Evolutionary conservation across 2,329 filamentous ascomycete genomes (phyloP), one percentile per base, ranked within the genome.

Genomic region (Cladosporium phlei): DNA sequence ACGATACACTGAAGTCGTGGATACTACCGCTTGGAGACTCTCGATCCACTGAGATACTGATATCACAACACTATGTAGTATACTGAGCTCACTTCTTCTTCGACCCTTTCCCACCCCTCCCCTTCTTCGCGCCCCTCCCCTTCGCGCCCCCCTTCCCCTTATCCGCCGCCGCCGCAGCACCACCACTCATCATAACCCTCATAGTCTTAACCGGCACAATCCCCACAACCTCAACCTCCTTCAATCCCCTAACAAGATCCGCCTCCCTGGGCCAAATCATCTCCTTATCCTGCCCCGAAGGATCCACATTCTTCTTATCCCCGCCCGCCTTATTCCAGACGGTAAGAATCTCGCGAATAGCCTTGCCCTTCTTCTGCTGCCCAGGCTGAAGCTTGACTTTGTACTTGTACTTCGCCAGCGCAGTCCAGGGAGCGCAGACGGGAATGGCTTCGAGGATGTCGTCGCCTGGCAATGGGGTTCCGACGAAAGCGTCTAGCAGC

Each of bases 311-410:
- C 51, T 66, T 69, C 6, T 61, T 52, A 39, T 73, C 73, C 44
- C 71, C 73, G 5, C 81, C 78, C 39, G 82, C 88, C 16, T 74
- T 67, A 54, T 84, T 77, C 90, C 91, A 96, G 50, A 79, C 78
- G 38, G 83, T 81, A n/a, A 97, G 68, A 24, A 97, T 84, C 67
- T 97, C 91, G 64, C 87, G 88, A 38, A 95, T 82, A 0, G 89
- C 90, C 65, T 96, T 97, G 8, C 93, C 91, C 70, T 95, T 95
- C 75, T 97, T 98, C 53, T 84, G 77, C 0, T 82, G 69, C 0
- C 93, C 93, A 0, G 93, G 93, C 68, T 97, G 93, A 58, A 98
- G 67, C 72, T 98, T 98, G 45, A 83, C 87, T 67, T 94, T 94
- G 73, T 96, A 97, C 69, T 96, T 96, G 69, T 85, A 86, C 47